Base-by-base conservation (phyloP, 1,284 basidiomycete species). In the Apiotrichum veenhuisii region DNA sequence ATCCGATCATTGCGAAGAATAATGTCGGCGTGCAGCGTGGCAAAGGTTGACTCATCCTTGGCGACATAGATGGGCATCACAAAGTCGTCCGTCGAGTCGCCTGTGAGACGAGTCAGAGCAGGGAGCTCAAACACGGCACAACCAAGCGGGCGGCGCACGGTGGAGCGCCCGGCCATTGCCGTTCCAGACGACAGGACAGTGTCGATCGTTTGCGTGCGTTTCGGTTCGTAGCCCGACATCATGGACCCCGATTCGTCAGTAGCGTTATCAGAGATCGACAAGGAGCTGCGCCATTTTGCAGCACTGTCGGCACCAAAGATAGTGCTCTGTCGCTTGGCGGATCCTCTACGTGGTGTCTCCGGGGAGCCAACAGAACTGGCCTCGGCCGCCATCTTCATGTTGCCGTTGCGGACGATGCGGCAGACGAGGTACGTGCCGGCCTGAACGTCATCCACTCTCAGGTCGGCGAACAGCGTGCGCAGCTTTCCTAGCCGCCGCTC, bases 21-120 rank as follows among this genome's bases (percentile, higher is more conserved):
- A 72, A 98, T 90, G 73, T 93, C 92, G 75, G 97, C 91, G 75
- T 98, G 95, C 42, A 98, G 81, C 78, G 89, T 95, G 9, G 91
- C 91, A 72, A 96, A 97, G 20, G 86, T 83, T 1, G 85, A 83
- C 73, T 98, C 95, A 66, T 89, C 89, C 10, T 82, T 82, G 0
- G 95, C 89, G 0, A 87, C 82, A 66, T 85, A 95, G 59, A 98
- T 96, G 0, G 89, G 89, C 87, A 98, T 93, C 3, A 83, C 83
- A 66, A 91, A 82, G 50, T 89, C 88, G 1, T 80, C 77, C 4
- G 85, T 85, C 62, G 60, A 57, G 11, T 71, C 70, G 7, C 44
- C 57, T 7, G 70, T 60, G 30, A 75, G 44, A 27, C 85, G 85
- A 64, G 79, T 82, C 61, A 96, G 78, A 64, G 91, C 86, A 0